phyloP scores from a whole-genome alignment of 2,329 filamentous ascomycete species.

The Botrytis pseudocinerea region DNA sequence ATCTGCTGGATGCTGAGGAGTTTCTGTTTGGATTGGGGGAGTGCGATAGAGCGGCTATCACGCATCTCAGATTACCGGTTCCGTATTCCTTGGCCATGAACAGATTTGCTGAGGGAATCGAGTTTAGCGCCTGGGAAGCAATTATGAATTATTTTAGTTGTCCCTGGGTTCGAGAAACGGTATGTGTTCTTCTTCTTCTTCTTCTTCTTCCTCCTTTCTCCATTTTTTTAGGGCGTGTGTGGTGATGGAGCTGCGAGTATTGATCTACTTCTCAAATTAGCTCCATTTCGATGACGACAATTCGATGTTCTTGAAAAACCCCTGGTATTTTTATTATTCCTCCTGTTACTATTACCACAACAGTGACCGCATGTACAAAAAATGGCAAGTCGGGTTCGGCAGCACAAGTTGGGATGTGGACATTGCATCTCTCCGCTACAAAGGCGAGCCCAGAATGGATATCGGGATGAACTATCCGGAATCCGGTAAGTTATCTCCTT shows the following conservation, averaged over 20 bases:
- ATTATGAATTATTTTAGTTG: slow-evolving; percentile 33
- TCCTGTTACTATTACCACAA: slow-evolving; percentile 30
- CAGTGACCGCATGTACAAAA: slow-evolving; percentile 26
- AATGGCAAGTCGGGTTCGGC: slow-evolving; percentile 29
- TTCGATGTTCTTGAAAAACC: slow-evolving; percentile 14
- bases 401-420: slow-evolving; percentile 29
- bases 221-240: background rate
- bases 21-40: slow-evolving; percentile 31
- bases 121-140: slow-evolving; percentile 20
- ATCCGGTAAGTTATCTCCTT: background rate
- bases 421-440: slow-evolving; percentile 27
- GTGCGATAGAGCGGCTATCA: slow-evolving; percentile 27
- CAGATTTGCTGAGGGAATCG: background rate
- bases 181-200: slow-evolving; percentile 17
- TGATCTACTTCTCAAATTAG: background rate
- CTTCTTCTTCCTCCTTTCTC: background rate
- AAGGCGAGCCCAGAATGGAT: slow-evolving; percentile 18
- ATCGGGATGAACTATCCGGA: slow-evolving; percentile 9
- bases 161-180: slow-evolving; percentile 30
- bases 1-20: slow-evolving; percentile 24
- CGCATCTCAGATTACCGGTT: slow-evolving; percentile 28
- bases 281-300: background rate
- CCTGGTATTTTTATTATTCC: slow-evolving; percentile 32
- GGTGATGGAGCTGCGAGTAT: background rate
- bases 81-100: slow-evolving; percentile 10